These are phyloP conservation scores for Talaromyces islandicus DNA, from an alignment of 2,329 filamentous ascomycete species.

Conservation along the genomic window DNA sequence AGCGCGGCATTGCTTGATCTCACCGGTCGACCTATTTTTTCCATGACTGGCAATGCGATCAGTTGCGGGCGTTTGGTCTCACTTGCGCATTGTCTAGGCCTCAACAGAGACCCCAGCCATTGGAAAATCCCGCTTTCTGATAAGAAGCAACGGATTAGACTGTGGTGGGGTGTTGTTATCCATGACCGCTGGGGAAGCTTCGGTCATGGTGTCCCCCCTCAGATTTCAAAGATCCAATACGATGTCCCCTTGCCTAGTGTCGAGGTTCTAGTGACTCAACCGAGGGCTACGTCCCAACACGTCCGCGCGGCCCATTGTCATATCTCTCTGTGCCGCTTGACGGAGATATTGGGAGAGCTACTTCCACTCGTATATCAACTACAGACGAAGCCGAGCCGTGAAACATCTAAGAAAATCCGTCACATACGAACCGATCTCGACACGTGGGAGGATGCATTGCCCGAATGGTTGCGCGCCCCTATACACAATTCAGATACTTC, in stretches of 20 bases:
- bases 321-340: conserved; percentile 47
- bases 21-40: conserved; percentile 54
- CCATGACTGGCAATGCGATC: conserved; percentile 53
- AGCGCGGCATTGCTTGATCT: conserved; percentile 54
- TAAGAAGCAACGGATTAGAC: conserved; percentile 46
- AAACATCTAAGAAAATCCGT: conserved; percentile 40
- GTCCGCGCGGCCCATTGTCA: conserved; percentile 46
- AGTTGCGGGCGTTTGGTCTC: conserved; percentile 50
- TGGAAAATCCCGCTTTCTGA: conserved; percentile 49
- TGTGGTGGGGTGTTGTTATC: conserved; percentile 55
- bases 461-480: conserved; percentile 36
- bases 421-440: conserved; percentile 42
- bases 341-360: conserved; percentile 41
- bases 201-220: conserved; percentile 51
- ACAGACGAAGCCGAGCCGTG: conserved; percentile 36
- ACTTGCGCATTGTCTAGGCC: conserved; percentile 50
- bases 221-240: conserved; percentile 49
- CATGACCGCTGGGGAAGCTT: conserved; percentile 54
- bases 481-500: conserved; percentile 26
- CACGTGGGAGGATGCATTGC: conserved; percentile 40
- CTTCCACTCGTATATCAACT: conserved; percentile 42
- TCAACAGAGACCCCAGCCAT: conserved; percentile 49
- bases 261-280: conserved; percentile 32
- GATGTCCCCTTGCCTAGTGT: conserved; percentile 50
- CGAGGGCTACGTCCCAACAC: conserved; percentile 35